Conservation (phyloP, 768 basidiomycete genomes). For the Tylopilus rubrobrunneus region DNA sequence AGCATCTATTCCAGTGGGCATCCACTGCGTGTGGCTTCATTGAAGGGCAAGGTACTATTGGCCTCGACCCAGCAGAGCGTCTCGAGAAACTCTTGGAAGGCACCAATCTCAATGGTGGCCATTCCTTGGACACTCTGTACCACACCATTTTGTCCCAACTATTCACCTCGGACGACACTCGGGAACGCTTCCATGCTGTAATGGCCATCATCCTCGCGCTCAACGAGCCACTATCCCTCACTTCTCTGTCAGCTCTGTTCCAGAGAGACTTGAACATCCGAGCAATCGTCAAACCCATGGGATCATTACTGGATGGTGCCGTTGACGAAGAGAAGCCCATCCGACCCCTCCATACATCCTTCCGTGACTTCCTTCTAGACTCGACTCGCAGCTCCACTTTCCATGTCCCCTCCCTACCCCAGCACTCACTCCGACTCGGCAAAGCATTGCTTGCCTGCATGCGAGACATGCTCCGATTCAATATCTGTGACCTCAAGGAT, state of each 20-base stretch:
- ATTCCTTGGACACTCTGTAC: not conserved
- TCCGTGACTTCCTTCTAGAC: not conserved
- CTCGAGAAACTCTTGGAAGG: no score
- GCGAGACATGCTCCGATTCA: no score
- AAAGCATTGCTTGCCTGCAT: no score
- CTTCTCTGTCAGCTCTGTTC: no score
- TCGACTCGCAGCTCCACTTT: not conserved
- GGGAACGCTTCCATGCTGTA: no score
- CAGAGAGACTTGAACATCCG: not conserved
- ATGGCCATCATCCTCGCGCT: no score
- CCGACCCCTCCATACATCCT: not conserved
- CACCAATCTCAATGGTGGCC: no score
- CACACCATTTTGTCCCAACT: not conserved
- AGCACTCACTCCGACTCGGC: not conserved
- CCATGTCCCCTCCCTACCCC: not conserved
- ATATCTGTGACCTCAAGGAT: no score
- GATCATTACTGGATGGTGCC: not conserved
- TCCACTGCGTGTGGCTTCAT: no score
- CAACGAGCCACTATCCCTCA: no score
- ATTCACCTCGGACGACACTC: not conserved
- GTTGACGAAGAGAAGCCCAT: not conserved
- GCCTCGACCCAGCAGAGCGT: no score
- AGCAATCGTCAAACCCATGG: not conserved
- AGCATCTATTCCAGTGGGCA: constrained; percentile 24
- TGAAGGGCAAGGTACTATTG: no score